Evolutionary conservation across 2,329 filamentous ascomycete species (phyloP), one percentile per base, ranked within the genome.

Genomic region (Diaporthe sp.): DNA sequence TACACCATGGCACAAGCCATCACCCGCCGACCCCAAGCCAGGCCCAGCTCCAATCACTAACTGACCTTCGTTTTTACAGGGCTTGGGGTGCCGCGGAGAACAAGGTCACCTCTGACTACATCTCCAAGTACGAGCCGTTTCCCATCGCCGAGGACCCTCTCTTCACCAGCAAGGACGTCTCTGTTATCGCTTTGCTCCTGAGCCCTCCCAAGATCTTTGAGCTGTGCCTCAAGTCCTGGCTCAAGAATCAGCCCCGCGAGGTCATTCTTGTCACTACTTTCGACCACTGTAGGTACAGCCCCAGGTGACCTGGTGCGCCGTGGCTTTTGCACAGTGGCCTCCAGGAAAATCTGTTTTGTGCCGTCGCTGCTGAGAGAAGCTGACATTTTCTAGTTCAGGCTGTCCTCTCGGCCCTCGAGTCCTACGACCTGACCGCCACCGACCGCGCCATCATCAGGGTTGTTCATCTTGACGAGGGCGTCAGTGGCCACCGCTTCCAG

Each of bases 361-460:
- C 22, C 8, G 8, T 28, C 2, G 5, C 3, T 28, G 0, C 13
- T 28, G 33, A 8, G 8, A 17, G 2, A 15, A 5, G 15, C 17
- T 68, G 64, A 68, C n/a, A 30, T 22, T 68, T 2, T n/a, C 22
- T 12, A 68, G 64, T 40, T 25, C 30, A 64, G 25, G 47, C 8
- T 42, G 57, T 72, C 19, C 57, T 33, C 25, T 40, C 57, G 2
- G 47, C 57, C 30, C 35, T 72, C 13, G 33, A 72, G 47, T 45
- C 70, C 33, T 72, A 64, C 25, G 28, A 64, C 8, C 25, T 72
- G 45, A 64, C 45, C 25, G 12, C 25, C 3, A 58, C 60, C 13
- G 70, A 72, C 15, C 57, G 70, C 6, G 47, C 70, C 22, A 45
- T 60, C 25, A 72, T 72, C 57, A 72, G 45, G 25, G 70, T 72